Evolutionary conservation across 2,329 filamentous ascomycete genomes (phyloP), one percentile per base, ranked within the genome.

Genomic region (Pochonia chlamydosporia): DNA sequence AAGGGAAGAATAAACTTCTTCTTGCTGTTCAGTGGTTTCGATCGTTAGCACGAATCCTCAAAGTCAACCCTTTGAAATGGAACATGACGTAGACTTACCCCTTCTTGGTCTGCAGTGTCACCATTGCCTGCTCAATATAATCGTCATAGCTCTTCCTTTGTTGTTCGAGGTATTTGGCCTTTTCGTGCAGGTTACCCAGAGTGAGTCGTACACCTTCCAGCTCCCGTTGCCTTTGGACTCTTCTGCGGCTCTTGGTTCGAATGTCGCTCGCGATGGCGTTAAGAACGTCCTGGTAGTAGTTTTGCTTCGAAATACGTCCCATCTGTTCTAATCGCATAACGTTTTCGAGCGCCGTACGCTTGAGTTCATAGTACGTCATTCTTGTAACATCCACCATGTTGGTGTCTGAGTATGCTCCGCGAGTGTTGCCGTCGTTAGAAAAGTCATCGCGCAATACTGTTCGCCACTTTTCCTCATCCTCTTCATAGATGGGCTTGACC

Each of bases 81-180:
- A 39, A 39, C n/a, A 26, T 21, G 33, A 26, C 31, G 18, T n/a
- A 40, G 40, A 67, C 78, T 64, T 76, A 85, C 80, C 86, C 91
- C 70, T 96, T 96, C 68, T 96, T 95, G 70, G 88, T 96, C 67
- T 97, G 93, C 49, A 99, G 75, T 4, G 95, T 99, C 50, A 91
- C 79, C 89, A 99, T 96, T 42, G 93, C 92, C 66, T 96, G 91
- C 71, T 99, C 95, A 61, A 99, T 96, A 69, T 99, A 99, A 70
- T 99, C 90, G 63, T 99, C 96, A 71, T 99, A 99, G 54, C 85
- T 93, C 75, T 96, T 96, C 51, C 95, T 81, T 69, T 99, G 93
- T 57, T 90, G 87, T 63, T 99, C 93, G 9, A 99, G 79, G 68
- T 95, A 99, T 54, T 83, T 81, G 31, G 92, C 91, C 71, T 99